Evolutionary conservation across 2,329 filamentous ascomycete species (phyloP).

Genomic region (Penicillium expansum): DNA sequence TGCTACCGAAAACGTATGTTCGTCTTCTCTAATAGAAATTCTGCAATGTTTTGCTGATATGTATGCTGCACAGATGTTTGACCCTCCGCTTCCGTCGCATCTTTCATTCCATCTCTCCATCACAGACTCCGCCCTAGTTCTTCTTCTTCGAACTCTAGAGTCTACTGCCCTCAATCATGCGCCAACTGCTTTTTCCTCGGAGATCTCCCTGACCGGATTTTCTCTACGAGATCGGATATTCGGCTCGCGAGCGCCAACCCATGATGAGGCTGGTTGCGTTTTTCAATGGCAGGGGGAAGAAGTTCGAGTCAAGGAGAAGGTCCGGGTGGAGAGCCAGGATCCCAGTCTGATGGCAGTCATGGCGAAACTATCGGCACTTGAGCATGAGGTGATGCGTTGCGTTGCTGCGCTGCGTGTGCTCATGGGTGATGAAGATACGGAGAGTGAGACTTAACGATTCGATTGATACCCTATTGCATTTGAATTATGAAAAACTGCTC

Average conservation of each 20-base stretch:
- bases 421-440: slow-evolving; percentile 62
- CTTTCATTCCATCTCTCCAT: slow-evolving; percentile 72
- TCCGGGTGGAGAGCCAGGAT: slow-evolving; percentile 83
- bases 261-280: slow-evolving; percentile 75
- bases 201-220: slow-evolving; percentile 59
- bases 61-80: slow-evolving; percentile 50
- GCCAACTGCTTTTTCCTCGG: slow-evolving; percentile 66
- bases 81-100: slow-evolving; percentile 60
- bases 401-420: slow-evolving; percentile 72
- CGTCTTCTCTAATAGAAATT: slow-evolving; percentile 2
- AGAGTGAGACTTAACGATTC: slow-evolving; percentile 31
- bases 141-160: slow-evolving; percentile 69
- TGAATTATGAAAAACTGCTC: not conserved
- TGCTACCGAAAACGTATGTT: slow-evolving; percentile 56
- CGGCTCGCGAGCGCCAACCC: slow-evolving; percentile 56
- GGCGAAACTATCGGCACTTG: slow-evolving; percentile 76
- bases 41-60: slow-evolving; percentile 4
- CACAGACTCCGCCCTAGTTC: slow-evolving; percentile 66
- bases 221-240: slow-evolving; percentile 57
- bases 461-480: slow-evolving; percentile 2
- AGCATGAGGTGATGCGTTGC: slow-evolving; percentile 68
- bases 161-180: slow-evolving; percentile 57
- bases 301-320: slow-evolving; percentile 84
- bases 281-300: slow-evolving; percentile 70
- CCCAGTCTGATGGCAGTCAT: slow-evolving; percentile 79